A percentile compares a stretch with the other conserved stretches of the same genome.
Evolutionary conservation across 805 yeast species (phyloP).

Genomic region (Candida sakaeoensis): DNA sequence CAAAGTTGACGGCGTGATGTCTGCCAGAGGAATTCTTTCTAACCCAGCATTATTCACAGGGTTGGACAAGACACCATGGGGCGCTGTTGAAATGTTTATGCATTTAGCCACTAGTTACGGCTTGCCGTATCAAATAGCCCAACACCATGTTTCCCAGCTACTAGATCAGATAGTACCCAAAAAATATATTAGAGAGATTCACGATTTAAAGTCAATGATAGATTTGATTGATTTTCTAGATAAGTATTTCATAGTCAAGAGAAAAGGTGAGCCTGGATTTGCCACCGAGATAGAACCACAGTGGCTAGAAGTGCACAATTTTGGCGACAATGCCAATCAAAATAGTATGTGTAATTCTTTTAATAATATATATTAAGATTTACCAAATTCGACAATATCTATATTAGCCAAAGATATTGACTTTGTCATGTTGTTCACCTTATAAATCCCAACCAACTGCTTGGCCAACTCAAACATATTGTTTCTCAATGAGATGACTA

Average conservation of each 20-base stretch:
- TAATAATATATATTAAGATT: too few relatives aligned
- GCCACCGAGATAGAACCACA: constrained; percentile 43
- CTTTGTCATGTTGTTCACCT: constrained; percentile 84
- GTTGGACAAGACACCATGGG: constrained; percentile 76
- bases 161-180: constrained; percentile 48
- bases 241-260: constrained; percentile 54
- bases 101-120: constrained; percentile 77
- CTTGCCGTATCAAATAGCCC: constrained; percentile 75
- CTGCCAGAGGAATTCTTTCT: constrained; percentile 80
- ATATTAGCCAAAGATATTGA: constrained; percentile 54
- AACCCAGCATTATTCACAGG: constrained; percentile 91
- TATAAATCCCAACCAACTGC: constrained; percentile 92
- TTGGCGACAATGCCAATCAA: too few relatives aligned
- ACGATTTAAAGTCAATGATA: constrained; percentile 52
- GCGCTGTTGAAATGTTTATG: constrained; percentile 81
- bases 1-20: constrained; percentile 90
- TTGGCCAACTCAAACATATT: constrained; percentile 97
- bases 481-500: constrained; percentile 91
- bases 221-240: constrained; percentile 86
- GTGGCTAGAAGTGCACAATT: too few relatives aligned
- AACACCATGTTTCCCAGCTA: constrained; percentile 90
- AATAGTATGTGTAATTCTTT: too few relatives aligned
- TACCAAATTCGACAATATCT: constrained; percentile 5
- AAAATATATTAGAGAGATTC: constrained; percentile 48
- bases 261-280: constrained; percentile 69